Conservation (phyloP, 2,329 filamentous ascomycete species). For the Colletotrichum phormii region DNA sequence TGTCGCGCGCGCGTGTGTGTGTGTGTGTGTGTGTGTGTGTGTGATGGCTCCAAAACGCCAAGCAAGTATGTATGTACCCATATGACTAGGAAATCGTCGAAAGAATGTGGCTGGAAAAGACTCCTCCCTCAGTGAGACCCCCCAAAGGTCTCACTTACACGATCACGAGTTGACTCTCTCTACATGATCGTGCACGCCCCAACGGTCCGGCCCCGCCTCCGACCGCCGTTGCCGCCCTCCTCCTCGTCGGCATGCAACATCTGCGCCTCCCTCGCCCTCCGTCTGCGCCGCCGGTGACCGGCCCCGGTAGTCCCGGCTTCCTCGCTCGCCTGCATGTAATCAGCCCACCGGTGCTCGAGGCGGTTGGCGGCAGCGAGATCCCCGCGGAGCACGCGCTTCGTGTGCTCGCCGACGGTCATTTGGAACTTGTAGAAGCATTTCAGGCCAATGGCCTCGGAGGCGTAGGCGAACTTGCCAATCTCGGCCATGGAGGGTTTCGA, state of each 20-base stretch:
- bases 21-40: background rate
- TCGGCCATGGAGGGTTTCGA: conserved; percentile 64
- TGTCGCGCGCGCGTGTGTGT: background rate
- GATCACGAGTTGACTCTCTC: conserved; percentile 40
- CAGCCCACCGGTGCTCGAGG: conserved; percentile 92
- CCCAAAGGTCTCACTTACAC: background rate
- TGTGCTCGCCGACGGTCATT: conserved; percentile 93
- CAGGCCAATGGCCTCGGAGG: conserved; percentile 82
- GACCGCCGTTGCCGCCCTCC: conserved; percentile 69
- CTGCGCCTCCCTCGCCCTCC: conserved; percentile 85
- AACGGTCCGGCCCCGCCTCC: conserved; percentile 73
- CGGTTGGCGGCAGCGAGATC: conserved; percentile 79
- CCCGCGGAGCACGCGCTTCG: conserved; percentile 82
- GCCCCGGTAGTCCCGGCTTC: conserved; percentile 79
- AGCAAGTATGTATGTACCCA: background rate
- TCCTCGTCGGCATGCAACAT: conserved; percentile 85
- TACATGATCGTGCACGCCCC: conserved; percentile 74
- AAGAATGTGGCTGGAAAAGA: background rate
- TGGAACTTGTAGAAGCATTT: conserved; percentile 98
- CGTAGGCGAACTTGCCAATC: conserved; percentile 64
- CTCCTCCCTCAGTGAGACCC: background rate
- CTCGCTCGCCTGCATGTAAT: conserved; percentile 93
- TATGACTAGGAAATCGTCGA: background rate
- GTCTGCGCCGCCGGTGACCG: conserved; percentile 75
- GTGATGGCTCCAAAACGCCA: background rate